Base-by-base conservation (phyloP, 192 early-diverging fungal species). In the Coemansia sp. region DNA sequence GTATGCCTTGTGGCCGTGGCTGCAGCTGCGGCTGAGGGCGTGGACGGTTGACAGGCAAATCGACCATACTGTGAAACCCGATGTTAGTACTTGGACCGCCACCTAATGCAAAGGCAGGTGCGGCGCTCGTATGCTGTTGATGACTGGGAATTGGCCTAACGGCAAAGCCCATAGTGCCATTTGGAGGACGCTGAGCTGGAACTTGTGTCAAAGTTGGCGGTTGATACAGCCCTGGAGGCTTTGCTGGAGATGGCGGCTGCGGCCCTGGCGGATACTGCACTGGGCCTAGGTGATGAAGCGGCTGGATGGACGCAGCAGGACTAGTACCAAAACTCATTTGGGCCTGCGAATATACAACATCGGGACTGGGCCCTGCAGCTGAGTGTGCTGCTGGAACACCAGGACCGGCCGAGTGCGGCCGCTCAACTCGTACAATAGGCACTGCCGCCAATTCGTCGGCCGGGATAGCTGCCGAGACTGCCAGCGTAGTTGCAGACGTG, bases 351-450 rank as follows among this genome's bases (percentile, higher is more conserved):
- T 53, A 23, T 23, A 8, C 51, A 48, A 43, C 22, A 23, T 6
- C 49, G 8, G 60, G 14, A 35, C 35, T 25, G 12, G 37, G 61
- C 2, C 37, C 50, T 54, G 32, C 32, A 22, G 10, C 11, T 12
- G 52, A 3, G 4, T 37, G 21, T 27, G 48, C 22, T 6, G 23
- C 57, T 14, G 67, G 57, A 29, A 59, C 17, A 2, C 23, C 59
- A 8, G 73, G 50, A n/a, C 58, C 64, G 15, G 64, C 73, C 21
- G 67, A 75, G 21, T 66, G 67, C 39, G 73, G 73, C 14, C 68
- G 67, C 39, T 65, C 67, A 5, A 57, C 69, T 10, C 60, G 62
- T 43, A 23, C 19, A 29, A 41, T 32, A 27, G 51, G 51, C 4
- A 48, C 55, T 35, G 27, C 24, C 4, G 63, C 39, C 14, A 29